Conservation (phyloP, 805 yeast species). For the Isabelozyma rhagii region DNA sequence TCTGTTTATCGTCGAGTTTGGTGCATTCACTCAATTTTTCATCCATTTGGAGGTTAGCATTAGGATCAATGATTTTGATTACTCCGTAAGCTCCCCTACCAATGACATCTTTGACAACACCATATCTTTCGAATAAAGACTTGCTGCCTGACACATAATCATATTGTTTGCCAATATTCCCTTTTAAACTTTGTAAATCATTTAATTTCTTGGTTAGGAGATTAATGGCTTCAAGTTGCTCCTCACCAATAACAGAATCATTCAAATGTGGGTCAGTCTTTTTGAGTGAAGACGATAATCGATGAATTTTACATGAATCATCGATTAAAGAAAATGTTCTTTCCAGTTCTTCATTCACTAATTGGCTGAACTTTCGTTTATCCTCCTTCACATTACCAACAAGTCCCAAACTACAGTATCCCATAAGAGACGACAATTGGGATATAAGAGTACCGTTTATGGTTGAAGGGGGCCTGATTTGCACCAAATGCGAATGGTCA, state of each 20-base stretch:
- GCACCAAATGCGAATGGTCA: conserved; percentile 1
- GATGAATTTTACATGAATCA: conserved; percentile 17
- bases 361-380: conserved; percentile 7
- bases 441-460: conserved; percentile 11
- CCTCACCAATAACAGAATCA: conserved; percentile 27
- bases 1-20: conserved; percentile 1
- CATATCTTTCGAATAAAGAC: conserved; percentile 31
- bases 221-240: conserved; percentile 23
- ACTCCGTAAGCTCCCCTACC: conserved; percentile 39
- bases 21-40: not conserved
- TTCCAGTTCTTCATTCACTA: conserved; percentile 33
- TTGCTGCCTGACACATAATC: conserved; percentile 11
- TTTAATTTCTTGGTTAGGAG: conserved; percentile 14
- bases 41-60: not conserved
- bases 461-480: conserved; percentile 3
- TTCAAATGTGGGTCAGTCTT: conserved; percentile 11
- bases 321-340: conserved; percentile 28
- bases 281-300: conserved; percentile 18
- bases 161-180: conserved; percentile 4
- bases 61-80: conserved; percentile 29
- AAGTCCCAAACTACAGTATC: conserved; percentile 27
- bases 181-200: conserved; percentile 7
- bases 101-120: conserved; percentile 28
- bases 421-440: conserved; percentile 29
- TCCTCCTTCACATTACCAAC: conserved; percentile 7